Percentiles rank a stretch among this genome's conserved stretches.
Evolutionary conservation across 2,329 filamentous ascomycete species (phyloP).

Genomic region (Colletotrichum noveboracense): DNA sequence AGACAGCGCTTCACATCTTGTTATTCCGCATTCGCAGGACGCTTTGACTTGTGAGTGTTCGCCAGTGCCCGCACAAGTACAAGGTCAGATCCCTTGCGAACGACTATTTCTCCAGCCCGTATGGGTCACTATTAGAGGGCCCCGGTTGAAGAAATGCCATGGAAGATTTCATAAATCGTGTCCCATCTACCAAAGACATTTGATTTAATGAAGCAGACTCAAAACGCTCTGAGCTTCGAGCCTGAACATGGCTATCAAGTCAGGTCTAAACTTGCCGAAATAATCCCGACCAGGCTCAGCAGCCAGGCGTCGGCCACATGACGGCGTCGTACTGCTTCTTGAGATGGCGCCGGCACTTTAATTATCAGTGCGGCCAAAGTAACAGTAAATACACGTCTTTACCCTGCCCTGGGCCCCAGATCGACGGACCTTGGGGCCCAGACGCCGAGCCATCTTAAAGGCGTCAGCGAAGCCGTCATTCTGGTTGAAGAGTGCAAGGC

Average conservation of each 20-base stretch:
- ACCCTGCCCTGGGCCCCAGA: background rate
- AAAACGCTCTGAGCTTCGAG: background rate
- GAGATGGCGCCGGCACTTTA: background rate
- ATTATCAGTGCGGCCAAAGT: background rate
- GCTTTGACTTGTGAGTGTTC: background rate
- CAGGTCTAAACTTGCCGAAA: background rate
- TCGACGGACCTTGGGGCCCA: background rate
- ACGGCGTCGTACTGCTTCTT: background rate
- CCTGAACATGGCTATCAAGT: background rate
- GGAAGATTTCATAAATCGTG: background rate
- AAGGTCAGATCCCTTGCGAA: background rate
- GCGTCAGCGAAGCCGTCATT: background rate
- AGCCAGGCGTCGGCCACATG: background rate
- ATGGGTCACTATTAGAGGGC: background rate
- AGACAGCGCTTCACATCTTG: background rate
- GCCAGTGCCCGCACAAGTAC: background rate
- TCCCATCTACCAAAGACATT: background rate
- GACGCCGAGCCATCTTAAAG: background rate
- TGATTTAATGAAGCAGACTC: background rate
- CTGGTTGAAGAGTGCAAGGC: background rate
- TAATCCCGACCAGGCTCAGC: background rate
- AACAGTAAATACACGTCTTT: fast-evolving
- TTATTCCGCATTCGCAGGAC: background rate
- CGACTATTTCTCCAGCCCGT: background rate
- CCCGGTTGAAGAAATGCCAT: background rate